Base-by-base conservation (phyloP, 2,329 filamentous ascomycete genomes). In the Trichoderma sp. region DNA sequence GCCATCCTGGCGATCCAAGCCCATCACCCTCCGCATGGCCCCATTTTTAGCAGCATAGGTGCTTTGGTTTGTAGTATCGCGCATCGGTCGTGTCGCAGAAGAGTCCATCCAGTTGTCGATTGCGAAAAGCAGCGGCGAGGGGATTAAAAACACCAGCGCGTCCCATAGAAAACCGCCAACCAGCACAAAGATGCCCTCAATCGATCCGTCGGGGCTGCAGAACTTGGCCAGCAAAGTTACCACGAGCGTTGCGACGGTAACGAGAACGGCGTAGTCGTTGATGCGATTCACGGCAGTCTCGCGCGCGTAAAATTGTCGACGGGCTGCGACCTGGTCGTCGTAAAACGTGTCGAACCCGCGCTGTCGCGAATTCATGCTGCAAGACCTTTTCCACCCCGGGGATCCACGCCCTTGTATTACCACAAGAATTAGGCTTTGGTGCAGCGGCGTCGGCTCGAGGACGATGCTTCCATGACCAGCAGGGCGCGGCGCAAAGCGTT, bases 21-120 rank as follows among this genome's bases (percentile, higher is more conserved):
- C 89, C 41, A 94, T 82, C 38, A 94, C 87, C 76, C 90, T 89
- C 79, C 88, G 87, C 84, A 95, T 88, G 11, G 88, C 87, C 78
- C 92, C 89, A 81, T 90, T 91, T 83, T 95, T 95, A 31, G 88
- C 88, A 18, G 86, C 87, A 85, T 88, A 86, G 59, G 83, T 87
- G 78, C 80, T 85, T 76, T 82, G 83, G 73, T 79, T 84, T 76
- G 80, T 81, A 3, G 60, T 56, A 81, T 81, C 81, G 78, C 77
- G 84, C 83, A 82, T 85, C 53, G 84, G 81, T 71, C 80, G 80
- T 12, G 86, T 83, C 63, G 86, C 81, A 18, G 86, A 83, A 75
- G 85, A 87, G 81, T 85, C 87, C 77, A 89, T 87, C 87, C 85
- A 91, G 82, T 83, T 80, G 81, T 92, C 89, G 78, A 92, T 77